Conservation (phyloP, 2,329 filamentous ascomycete species). For the Davidsoniella virescens region DNA sequence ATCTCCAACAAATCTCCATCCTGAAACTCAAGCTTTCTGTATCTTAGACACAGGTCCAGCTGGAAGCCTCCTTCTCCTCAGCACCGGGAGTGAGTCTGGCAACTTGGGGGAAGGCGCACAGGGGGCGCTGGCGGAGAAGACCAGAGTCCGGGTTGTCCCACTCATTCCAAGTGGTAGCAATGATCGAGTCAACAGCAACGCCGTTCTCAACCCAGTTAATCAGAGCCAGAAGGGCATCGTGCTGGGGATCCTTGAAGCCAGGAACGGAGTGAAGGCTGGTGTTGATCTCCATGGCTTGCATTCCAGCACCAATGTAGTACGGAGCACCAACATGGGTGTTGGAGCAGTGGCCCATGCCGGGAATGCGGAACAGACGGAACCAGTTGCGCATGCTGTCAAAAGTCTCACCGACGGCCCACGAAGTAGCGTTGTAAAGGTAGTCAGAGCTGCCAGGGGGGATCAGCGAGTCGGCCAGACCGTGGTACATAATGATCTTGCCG, state of each 20-base stretch:
- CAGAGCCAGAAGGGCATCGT: conserved; percentile 25
- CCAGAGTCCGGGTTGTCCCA: conserved; percentile 19
- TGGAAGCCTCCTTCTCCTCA: conserved; percentile 6
- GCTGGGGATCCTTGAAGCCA: conserved; percentile 21
- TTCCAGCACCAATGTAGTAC: conserved; percentile 16
- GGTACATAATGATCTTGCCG: conserved; percentile 29
- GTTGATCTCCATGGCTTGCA: conserved; percentile 27
- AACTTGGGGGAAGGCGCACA: conserved; percentile 26
- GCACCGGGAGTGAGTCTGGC: conserved; percentile 3
- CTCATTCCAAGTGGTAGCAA: conserved; percentile 22
- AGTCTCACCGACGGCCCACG: conserved; percentile 23
- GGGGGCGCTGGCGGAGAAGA: conserved; percentile 27
- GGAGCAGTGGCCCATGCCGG: conserved; percentile 34
- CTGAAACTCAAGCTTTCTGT: neutral
- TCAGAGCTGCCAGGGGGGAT: conserved; percentile 22
- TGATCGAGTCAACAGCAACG: conserved; percentile 18
- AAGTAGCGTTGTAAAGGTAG: conserved; percentile 24
- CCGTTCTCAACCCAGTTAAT: conserved; percentile 24
- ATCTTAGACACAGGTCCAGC: conserved; percentile 11
- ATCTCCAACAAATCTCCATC: too few species aligned
- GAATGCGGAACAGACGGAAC: conserved; percentile 33
- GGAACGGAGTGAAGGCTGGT: conserved; percentile 21
- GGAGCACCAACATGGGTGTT: conserved; percentile 22
- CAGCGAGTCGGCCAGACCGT: conserved; percentile 25
- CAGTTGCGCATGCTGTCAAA: conserved; percentile 25